phyloP scores from a whole-genome alignment of 1,284 basidiomycete genomes.

The Serendipita sp. region DNA sequence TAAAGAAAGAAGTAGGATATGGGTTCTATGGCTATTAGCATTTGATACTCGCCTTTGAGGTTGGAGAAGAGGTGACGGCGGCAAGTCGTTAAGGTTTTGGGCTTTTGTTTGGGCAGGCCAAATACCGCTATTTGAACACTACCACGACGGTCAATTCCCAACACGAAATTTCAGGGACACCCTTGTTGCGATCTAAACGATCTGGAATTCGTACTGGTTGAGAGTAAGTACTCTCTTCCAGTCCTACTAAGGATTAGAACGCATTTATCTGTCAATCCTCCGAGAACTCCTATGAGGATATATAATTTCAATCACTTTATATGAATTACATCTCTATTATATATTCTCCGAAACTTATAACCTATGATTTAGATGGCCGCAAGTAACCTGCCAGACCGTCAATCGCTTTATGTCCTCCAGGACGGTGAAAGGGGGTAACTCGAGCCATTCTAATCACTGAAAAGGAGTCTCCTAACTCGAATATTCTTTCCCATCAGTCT shows the following conservation, averaged over 20 bases:
- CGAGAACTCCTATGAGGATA: conserved; percentile 22
- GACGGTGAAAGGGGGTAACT: conserved; percentile 87
- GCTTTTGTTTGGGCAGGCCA: background rate
- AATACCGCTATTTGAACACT: background rate
- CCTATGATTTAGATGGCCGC: conserved; percentile 12
- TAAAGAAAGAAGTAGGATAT: background rate
- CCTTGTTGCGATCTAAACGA: too few species aligned
- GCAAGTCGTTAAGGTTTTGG: too few species aligned
- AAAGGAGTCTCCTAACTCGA: background rate
- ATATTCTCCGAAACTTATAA: conserved; percentile 15
- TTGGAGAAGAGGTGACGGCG: background rate
- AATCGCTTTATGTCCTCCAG: conserved; percentile 81
- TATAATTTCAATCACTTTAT: conserved; percentile 18
- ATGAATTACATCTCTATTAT: conserved; percentile 16
- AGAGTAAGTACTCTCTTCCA: background rate
- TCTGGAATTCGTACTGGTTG: background rate
- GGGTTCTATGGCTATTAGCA: background rate
- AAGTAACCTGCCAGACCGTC: conserved; percentile 90
- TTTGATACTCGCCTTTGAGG: conserved; percentile 1
- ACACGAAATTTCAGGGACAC: too few species aligned
- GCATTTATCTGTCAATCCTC: conserved; percentile 41
- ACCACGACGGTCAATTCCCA: background rate
- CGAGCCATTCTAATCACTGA: background rate
- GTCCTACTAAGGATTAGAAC: conserved; percentile 25
- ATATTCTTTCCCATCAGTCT: conserved; percentile 39